Conservation (phyloP, 805 yeast species). For the Tetrapisispora iriomotensis region DNA sequence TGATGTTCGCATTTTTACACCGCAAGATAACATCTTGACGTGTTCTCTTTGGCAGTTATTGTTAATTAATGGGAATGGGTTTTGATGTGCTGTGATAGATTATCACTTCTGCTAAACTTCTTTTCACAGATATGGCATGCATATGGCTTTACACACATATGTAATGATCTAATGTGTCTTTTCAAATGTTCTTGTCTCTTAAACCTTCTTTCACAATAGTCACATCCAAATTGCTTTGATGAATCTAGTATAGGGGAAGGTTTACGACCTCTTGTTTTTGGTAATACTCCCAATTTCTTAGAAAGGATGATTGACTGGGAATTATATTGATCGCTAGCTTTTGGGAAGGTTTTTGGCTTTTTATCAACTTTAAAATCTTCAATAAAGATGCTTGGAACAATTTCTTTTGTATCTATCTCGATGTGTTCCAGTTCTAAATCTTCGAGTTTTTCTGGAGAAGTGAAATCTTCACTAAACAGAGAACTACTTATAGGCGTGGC, state of each 20-base stretch:
- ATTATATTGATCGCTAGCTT: neutral
- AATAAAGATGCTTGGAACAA: neutral
- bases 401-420: constrained; percentile 1
- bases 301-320: constrained; percentile 1
- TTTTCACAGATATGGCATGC: constrained; percentile 52
- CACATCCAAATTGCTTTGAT: constrained; percentile 51
- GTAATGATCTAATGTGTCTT: constrained; percentile 64
- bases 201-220: constrained; percentile 53
- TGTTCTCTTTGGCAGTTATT: neutral
- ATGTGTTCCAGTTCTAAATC: constrained; percentile 1
- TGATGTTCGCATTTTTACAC: neutral
- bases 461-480: neutral
- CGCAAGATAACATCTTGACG: neutral
- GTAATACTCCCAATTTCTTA: constrained; percentile 1
- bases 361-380: constrained; percentile 2
- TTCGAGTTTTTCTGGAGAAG: neutral
- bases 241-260: constrained; percentile 52
- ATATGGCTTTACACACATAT: constrained; percentile 63
- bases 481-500: neutral
- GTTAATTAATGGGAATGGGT: constrained; percentile 32
- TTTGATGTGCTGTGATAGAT: constrained; percentile 56
- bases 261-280: constrained; percentile 50
- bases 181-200: constrained; percentile 71
- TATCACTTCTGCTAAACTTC: constrained; percentile 58
- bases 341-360: neutral